Evolutionary conservation across 768 basidiomycete genomes (phyloP), one percentile per base, ranked within the genome.

Genomic region (Tulasnella sp.): DNA sequence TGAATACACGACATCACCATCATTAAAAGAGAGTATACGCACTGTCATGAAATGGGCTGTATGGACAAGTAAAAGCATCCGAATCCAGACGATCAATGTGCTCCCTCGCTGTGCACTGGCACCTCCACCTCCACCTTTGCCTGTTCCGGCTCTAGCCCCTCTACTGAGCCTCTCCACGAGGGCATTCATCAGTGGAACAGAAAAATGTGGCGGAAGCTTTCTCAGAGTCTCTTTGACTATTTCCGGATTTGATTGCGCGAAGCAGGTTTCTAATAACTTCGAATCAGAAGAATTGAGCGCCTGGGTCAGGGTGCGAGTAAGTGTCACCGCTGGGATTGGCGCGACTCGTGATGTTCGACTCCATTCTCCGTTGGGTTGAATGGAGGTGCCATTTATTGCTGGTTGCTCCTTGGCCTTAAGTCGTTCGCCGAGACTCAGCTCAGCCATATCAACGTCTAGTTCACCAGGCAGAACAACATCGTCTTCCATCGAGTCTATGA

Each of bases 281-380:
- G 84, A 76, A 69, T 99, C 95, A 16, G 85, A 82, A 1, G 95
- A 96, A 64, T 99, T 95, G 24, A 99, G 68, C 0, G 95, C 93
- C 67, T 99, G 95, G 53, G 93, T 86, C 43, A 99, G 73, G 24
- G 93, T 92, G 49, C 90, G 81, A 24, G 93, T 88, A 53, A 98
- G 74, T 0, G 93, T 92, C 57, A 81, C 79, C 1, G 88, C 79
- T 32, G 91, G 86, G 39, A 58, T 46, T 28, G 42, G 45, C 13
- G 27, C 41, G 16, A 79, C 70, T 34, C 69, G 50, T 74, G 77
- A 42, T 73, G 73, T 34, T 75, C 76, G 1, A 70, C 66, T 13
- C 8, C 27, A 31, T 19, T 45, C 58, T 13, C 48, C 39, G 3
- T 57, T 54, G 16, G 65, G 63, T n/a, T 67, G 73, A 27, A 62